Percentiles rank a stretch among this genome's conserved stretches.
phyloP scores from a whole-genome alignment of 352 stramenopile species.

The Phytophthora fragariaefolia region DNA sequence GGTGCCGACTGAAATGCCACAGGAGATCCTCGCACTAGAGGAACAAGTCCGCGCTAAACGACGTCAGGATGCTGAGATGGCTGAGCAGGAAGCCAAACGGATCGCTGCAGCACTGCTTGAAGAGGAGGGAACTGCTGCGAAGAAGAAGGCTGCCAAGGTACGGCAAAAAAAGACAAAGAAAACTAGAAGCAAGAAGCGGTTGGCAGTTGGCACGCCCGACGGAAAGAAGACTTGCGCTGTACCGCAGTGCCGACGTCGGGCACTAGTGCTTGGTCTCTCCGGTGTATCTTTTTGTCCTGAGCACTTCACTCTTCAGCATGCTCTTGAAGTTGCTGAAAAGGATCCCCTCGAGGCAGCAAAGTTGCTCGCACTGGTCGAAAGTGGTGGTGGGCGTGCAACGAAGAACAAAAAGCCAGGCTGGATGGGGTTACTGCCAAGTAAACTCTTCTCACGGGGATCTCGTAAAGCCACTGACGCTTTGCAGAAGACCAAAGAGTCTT shows the following conservation, averaged over 20 bases:
- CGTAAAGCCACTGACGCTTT: neutral
- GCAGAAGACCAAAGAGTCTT: conserved; percentile 25
- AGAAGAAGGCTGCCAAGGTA: conserved; percentile 17
- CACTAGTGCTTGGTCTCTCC: conserved; percentile 37
- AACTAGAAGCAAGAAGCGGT: conserved; percentile 37
- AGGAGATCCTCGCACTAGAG: conserved; percentile 63
- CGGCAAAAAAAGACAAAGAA: conserved; percentile 39
- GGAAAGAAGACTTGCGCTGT: conserved; percentile 42
- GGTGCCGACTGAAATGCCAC: conserved; percentile 36
- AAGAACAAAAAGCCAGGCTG: conserved; percentile 20
- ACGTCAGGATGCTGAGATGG: conserved; percentile 53
- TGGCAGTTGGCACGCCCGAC: conserved; percentile 22
- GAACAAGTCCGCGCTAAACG: conserved; percentile 63
- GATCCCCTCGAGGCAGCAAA: conserved; percentile 70
- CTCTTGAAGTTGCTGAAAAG: conserved; percentile 59
- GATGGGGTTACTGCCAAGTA: conserved; percentile 21
- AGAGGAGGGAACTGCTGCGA: conserved; percentile 26
- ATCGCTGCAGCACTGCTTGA: conserved; percentile 54
- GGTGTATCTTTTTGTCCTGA: conserved; percentile 49
- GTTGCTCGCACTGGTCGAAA: conserved; percentile 52
- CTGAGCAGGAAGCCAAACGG: conserved; percentile 58
- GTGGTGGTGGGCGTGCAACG: conserved; percentile 23
- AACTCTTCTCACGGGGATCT: conserved; percentile 18
- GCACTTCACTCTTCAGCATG: conserved; percentile 74
- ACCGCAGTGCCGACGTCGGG: conserved; percentile 37